Evolutionary conservation across 1,284 basidiomycete genomes (phyloP), one percentile per base, ranked within the genome.

Genomic region (Chalciporus sp.): DNA sequence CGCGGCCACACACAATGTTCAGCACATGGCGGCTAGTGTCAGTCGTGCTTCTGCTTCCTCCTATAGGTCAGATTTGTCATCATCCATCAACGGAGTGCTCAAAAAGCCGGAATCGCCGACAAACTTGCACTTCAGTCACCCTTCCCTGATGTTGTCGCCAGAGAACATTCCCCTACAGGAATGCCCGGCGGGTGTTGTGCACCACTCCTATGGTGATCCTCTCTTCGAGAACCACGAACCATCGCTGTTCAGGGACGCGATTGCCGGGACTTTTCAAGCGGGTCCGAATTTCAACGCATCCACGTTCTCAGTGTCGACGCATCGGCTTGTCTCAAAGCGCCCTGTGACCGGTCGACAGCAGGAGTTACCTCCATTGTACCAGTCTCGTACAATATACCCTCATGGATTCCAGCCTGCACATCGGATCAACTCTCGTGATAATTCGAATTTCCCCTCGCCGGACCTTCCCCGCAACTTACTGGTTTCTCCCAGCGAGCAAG

Each of bases 271-370:
- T 2, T 42, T 50, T 39, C 65, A 57, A 49, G 27, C 44, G 1
- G 37, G 51, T 17, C 28, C 66, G 40, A 33, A 54, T 12, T 55
- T 55, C 11, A 52, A 54, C 29, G 31, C 57, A 37, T 53, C 65
- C 26, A 51, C 49, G 12, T 56, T 61, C 47, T 66, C 65, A 42
- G 58, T 60, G 46, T 60, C 69, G 12, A 57, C 53, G 52, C 56
- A 61, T 19, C 61, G 56, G 11, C 51, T 68, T 33, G 42, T 58
- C 48, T 56, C 63, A 23, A 72, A 59, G 39, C 48, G 60, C 48
- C 56, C 62, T 31, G 17, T 43, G 19, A 53, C 56, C 7, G 23
- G 26, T 39, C 57, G 50, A 39, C 63, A 56, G 23, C 19, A 33
- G 42, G 70, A 66, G 26, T 44, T 29, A 7, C 47, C 53, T 41